A percentile compares a stretch with the other conserved stretches of the same genome.
phyloP scores from a whole-genome alignment of 352 stramenopile species.

The Phytophthora melonis region DNA sequence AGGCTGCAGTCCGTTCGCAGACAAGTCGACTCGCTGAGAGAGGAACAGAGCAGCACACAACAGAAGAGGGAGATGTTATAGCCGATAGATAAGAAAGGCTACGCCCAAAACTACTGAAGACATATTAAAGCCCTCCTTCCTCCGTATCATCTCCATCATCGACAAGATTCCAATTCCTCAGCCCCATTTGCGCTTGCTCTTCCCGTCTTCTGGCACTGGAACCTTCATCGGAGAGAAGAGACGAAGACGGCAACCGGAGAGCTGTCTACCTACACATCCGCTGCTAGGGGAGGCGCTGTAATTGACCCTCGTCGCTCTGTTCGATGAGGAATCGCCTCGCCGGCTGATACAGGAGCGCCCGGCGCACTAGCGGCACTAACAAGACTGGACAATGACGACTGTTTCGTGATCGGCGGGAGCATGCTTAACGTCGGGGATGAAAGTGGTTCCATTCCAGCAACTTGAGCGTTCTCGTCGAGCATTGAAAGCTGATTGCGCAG shows the following conservation, averaged over 20 bases:
- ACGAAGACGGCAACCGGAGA: conserved; percentile 26
- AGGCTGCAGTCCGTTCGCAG: conserved; percentile 84
- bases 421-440: conserved; percentile 84
- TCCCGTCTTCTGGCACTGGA: conserved; percentile 20
- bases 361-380: conserved; percentile 37
- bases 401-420: conserved; percentile 67
- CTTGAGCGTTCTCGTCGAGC: conserved; percentile 70
- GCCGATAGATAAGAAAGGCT: conserved; percentile 32
- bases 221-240: conserved; percentile 26
- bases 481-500: conserved; percentile 71
- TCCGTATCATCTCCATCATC: conserved; percentile 34
- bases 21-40: conserved; percentile 81
- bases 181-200: conserved; percentile 22
- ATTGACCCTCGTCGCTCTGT: conserved; percentile 64
- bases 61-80: conserved; percentile 23
- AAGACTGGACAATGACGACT: conserved; percentile 52
- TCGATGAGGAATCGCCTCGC: conserved; percentile 40
- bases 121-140: conserved; percentile 44
- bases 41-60: conserved; percentile 1
- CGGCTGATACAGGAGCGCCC: conserved; percentile 27
- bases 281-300: conserved; percentile 32
- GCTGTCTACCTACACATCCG: conserved; percentile 45
- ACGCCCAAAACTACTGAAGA: conserved; percentile 34
- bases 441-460: conserved; percentile 68
- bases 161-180: conserved; percentile 23